Evolutionary conservation across 2,329 filamentous ascomycete genomes (phyloP), one percentile per base, ranked within the genome.

Genomic region (Venturia pyrina): DNA sequence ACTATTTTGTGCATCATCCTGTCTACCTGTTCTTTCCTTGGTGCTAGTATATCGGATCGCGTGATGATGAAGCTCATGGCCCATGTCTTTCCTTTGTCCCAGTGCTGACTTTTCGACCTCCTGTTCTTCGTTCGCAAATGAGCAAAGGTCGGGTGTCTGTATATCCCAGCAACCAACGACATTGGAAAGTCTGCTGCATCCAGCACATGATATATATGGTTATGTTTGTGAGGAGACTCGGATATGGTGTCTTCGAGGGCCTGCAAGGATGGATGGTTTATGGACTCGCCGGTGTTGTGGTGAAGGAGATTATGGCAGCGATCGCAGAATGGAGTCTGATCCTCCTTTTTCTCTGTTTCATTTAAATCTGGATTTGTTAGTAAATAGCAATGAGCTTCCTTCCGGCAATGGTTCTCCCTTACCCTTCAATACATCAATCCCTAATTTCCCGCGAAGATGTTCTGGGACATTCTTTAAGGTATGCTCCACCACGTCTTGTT

Each of bases 101-200:
- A 96, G 69, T 85, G 86, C 64, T 81, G 82, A 7, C 82, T 79
- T 65, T 86, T 86, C 0, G 91, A 87, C 63, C 93, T 86, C 62
- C 93, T 86, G 73, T 97, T 98, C 68, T 85, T 85, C 0, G 90
- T 89, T 66, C 93, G 87, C 64, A 95, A 81, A 8, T 88, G 87
- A 67, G 90, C 87, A 11, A 92, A 80, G 43, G 87, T 81, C 1
- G 97, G 81, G 0, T 91, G 80, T 8, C 84, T 80, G 67, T 89
- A 85, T 11, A 99, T 84, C 57, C 87, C 85, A 0, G 91, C 90
- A 4, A 98, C 82, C 17, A 99, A 78, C 1, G 95, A 97, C 85
- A 99, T 90, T 24, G 95, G 95, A 69, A 99, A 98, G 76, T 99
- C 95, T 67, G 93, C 95, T 2, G 95, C 93, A 73, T 99, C 95